phyloP scores from a whole-genome alignment of 1,284 basidiomycete genomes.

The Ceratorhiza oryzae-sativae region DNA sequence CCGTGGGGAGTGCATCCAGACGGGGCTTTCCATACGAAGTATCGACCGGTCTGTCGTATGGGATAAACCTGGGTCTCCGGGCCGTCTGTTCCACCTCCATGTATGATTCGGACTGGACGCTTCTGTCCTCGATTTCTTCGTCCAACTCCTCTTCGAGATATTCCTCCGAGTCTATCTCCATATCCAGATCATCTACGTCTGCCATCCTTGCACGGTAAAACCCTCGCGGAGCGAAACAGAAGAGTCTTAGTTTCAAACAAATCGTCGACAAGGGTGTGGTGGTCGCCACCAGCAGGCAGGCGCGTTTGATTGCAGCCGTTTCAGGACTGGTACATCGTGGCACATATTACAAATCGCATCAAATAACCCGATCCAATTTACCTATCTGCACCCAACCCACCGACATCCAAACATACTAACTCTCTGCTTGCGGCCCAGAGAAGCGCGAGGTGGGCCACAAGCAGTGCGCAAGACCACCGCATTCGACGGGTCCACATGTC shows the following conservation, averaged over 20 bases:
- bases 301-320: conserved; percentile 6
- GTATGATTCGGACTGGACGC: background rate
- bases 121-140: background rate
- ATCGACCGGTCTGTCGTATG: background rate
- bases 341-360: conserved; percentile 32
- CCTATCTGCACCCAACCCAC: conserved; percentile 1
- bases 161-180: background rate
- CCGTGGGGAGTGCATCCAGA: conserved; percentile 10
- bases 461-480: conserved; percentile 34
- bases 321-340: conserved; percentile 27
- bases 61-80: background rate
- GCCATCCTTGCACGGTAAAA: conserved; percentile 7
- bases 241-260: conserved; percentile 13
- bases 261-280: background rate
- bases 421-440: conserved; percentile 25
- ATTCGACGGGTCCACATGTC: conserved; percentile 30
- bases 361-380: conserved; percentile 9
- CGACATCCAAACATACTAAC: conserved; percentile 10
- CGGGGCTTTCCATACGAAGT: conserved; percentile 15
- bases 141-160: background rate
- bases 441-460: conserved; percentile 2
- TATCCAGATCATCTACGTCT: conserved; percentile 2
- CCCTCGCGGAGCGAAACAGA: background rate
- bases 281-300: conserved; percentile 1
- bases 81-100: background rate